Base-by-base conservation (phyloP, 176 grass and related monocot species). In the Aechmea fasciata region DNA sequence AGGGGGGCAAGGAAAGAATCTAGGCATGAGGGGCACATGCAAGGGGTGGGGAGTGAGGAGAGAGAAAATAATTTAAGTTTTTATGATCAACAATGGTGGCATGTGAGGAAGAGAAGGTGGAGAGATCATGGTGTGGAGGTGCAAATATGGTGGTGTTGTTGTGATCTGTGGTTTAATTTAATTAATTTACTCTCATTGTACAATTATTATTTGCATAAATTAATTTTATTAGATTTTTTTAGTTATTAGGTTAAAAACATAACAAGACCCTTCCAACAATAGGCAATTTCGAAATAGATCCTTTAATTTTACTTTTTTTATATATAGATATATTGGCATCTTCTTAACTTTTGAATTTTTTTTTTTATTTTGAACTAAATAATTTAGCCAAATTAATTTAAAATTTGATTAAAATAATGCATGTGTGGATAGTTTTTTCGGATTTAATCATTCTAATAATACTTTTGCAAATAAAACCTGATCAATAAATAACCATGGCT, bases 11-110 rank as follows among this genome's bases (percentile, higher is more conserved):
- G 64, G 2, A 47, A 68, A 73, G 83, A 85, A 90, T 82, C 79
- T 83, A 80, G 79, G 68, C 82, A 67, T 78, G 79, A 73, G 75
- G 65, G 73, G 57, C 83, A 89, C 78, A 89, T 85, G 79, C 67
- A 69, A 19, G 54, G 64, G 67, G 69, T 65, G 47, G 71, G 69
- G 83, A 84, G 69, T 64, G 74, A 75, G 71, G 79, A 81, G 70
- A 67, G 73, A 70, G 69, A 67, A 79, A 71, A 64, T 64, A 63
- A 76, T 54, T 57, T 57, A 69, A 68, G 76, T 64, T 72, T 41
- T 41, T 7, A 41, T 41, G 67, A 47, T 57, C 49, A 74, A 64
- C 49, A 74, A 64, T 61, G 68, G 50, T 51, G 51, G 71, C 80
- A 73, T 51, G 77, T 69, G 73, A 70, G 55, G 13, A 52, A 52